A percentile compares a stretch with the other conserved stretches of the same genome.
Conservation (phyloP, 345 rosid species). For the Eutrema heterophyllum region DNA sequence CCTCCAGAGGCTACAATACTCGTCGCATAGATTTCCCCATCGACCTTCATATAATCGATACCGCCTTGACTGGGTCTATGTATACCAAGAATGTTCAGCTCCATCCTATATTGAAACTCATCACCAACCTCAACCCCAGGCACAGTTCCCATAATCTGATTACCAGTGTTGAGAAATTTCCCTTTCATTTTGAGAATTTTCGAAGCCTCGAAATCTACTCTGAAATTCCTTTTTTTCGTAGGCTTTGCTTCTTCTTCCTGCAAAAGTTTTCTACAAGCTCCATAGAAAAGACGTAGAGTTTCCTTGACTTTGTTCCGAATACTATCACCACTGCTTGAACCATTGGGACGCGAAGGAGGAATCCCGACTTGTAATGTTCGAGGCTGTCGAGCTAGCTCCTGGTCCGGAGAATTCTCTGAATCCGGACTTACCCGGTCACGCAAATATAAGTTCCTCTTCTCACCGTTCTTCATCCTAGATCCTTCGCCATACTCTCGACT, state of each 20-base stretch:
- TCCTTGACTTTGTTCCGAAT: constrained; percentile 71
- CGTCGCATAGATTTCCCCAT: constrained; percentile 41
- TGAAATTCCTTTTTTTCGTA: constrained; percentile 16
- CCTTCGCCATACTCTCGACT: constrained; percentile 20
- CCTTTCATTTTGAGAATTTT: constrained; percentile 51
- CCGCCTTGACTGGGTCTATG: constrained; percentile 72
- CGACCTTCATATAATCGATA: constrained; percentile 62
- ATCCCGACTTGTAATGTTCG: constrained; percentile 33
- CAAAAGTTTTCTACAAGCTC: constrained; percentile 57
- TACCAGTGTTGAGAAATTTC: constrained; percentile 38
- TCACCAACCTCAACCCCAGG: constrained; percentile 94
- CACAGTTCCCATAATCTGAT: constrained; percentile 56
- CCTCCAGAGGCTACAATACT: constrained; percentile 84
- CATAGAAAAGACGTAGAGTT: constrained; percentile 66
- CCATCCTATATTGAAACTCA: constrained; percentile 74
- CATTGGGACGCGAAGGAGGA: constrained; percentile 43
- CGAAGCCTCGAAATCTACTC: constrained; percentile 65
- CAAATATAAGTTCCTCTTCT: constrained; percentile 28
- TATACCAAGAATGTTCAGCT: constrained; percentile 72
- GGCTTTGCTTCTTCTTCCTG: constrained; percentile 69
- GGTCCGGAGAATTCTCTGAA: constrained; percentile 15
- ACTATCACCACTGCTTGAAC: constrained; percentile 19
- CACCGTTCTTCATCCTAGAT: constrained; percentile 3
- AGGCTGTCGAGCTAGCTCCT: constrained; percentile 33
- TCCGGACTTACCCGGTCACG: constrained; percentile 21